phyloP scores from a whole-genome alignment of 164 flowering plant genomes.

The Berberis vulgaris region DNA sequence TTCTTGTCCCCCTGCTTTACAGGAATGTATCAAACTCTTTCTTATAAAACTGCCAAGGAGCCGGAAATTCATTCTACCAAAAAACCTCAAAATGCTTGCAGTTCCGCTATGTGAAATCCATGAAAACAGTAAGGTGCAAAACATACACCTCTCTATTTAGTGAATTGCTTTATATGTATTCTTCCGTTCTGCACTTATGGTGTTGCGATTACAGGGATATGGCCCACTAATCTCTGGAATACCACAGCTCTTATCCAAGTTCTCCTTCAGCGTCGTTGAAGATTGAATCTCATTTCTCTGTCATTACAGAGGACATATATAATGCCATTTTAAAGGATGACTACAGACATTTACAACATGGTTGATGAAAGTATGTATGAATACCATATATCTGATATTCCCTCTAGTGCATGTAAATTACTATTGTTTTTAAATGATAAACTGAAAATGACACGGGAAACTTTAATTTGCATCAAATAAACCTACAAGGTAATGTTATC shows the following conservation, averaged over 20 bases:
- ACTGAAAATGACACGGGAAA: too few species aligned
- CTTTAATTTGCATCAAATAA: too few species aligned
- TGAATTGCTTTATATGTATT: neutral
- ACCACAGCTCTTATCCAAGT: slow-evolving; percentile 63
- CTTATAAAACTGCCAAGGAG: slow-evolving; percentile 54
- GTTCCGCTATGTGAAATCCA: slow-evolving; percentile 61
- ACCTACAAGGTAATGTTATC: too few species aligned
- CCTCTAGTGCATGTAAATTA: too few species aligned
- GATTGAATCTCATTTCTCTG: slow-evolving; percentile 5
- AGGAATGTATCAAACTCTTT: slow-evolving; percentile 79
- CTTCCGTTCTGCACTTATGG: neutral
- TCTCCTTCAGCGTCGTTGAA: slow-evolving; percentile 47
- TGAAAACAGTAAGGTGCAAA: slow-evolving; percentile 50
- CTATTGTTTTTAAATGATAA: too few species aligned
- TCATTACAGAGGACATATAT: too few species aligned
- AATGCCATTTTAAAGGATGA: too few species aligned
- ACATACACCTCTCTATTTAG: neutral
- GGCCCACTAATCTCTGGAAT: slow-evolving; percentile 64
- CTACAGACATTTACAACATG: too few species aligned
- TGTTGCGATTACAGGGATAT: slow-evolving; percentile 36
- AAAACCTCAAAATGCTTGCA: slow-evolving; percentile 57
- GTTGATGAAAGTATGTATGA: too few species aligned
- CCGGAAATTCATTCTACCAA: slow-evolving; percentile 48
- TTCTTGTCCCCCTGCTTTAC: slow-evolving; percentile 4
- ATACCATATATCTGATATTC: too few species aligned